These are phyloP conservation scores for Penicillium sp. DNA, from an alignment of 2,329 filamentous ascomycete species.

Conservation along the genomic window DNA sequence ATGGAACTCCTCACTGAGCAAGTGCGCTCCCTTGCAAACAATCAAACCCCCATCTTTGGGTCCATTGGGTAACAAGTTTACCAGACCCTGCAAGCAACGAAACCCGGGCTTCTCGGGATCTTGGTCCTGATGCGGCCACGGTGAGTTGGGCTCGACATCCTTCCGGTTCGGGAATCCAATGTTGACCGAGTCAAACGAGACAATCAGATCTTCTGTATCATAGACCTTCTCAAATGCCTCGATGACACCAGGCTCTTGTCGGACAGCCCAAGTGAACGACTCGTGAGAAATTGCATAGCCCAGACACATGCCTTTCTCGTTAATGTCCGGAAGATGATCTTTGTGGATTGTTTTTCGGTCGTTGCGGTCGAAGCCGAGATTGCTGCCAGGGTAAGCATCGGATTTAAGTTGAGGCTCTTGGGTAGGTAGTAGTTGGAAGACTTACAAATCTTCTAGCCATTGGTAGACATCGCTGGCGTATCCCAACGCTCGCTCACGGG, in stretches of 20 bases:
- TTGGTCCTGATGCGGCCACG: conserved; percentile 53
- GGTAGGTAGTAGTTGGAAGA: background rate
- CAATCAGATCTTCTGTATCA: conserved; percentile 51
- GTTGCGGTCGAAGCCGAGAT: conserved; percentile 39
- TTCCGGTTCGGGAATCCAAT: conserved; percentile 44
- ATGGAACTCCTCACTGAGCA: conserved; percentile 34
- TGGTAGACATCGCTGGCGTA: conserved; percentile 26
- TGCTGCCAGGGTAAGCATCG: conserved; percentile 14
- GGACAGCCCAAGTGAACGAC: conserved; percentile 51
- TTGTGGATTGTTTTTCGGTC: conserved; percentile 37
- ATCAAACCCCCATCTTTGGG: conserved; percentile 33
- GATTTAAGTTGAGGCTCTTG: background rate
- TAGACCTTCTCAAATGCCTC: conserved; percentile 51
- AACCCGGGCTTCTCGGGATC: conserved; percentile 50
- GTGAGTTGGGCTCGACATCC: conserved; percentile 35
- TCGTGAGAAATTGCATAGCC: conserved; percentile 52
- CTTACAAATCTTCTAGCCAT: conserved; percentile 28
- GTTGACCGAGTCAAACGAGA: conserved; percentile 54
- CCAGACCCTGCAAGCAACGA: conserved; percentile 42
- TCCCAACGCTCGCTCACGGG: conserved; percentile 40
- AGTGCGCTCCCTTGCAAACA: conserved; percentile 35
- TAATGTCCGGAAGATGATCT: conserved; percentile 41
- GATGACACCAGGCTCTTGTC: conserved; percentile 50
- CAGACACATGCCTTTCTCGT: conserved; percentile 53
- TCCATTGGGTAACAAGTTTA: conserved; percentile 14